These are phyloP conservation scores for Dittrichia graveolens DNA, from an alignment of 129 eudicot species.

Conservation along the genomic window DNA sequence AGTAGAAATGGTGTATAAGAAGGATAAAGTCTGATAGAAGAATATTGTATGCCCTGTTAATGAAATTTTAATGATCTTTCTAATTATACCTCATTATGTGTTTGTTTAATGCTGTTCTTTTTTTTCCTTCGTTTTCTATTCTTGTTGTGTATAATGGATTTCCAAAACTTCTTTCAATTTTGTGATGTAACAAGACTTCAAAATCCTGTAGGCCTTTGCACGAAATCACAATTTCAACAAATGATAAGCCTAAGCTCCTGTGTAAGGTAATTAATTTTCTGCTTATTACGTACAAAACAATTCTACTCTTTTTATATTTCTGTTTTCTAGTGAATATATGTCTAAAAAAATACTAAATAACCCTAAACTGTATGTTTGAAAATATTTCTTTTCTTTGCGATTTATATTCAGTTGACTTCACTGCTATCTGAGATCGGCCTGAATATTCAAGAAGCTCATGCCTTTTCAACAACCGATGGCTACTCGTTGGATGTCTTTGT, in stretches of 20 bases:
- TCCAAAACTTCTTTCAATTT: conserved; percentile 9
- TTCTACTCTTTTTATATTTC: conserved; percentile 14
- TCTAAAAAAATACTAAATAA: conserved; percentile 1
- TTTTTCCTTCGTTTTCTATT: neutral
- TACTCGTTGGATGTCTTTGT: conserved; percentile 95
- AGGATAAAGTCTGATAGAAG: neutral
- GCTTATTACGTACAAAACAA: conserved; percentile 13
- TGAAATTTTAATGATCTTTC: conserved; percentile 1
- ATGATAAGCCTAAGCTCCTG: conserved; percentile 91
- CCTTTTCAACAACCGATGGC: conserved; percentile 87
- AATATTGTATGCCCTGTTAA: neutral
- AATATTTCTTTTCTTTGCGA: conserved; percentile 3
- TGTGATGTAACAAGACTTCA: conserved; percentile 26
- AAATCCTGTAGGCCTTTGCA: conserved; percentile 68
- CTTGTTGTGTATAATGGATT: neutral
- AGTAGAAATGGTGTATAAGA: conserved; percentile 2
- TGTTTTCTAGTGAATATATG: neutral
- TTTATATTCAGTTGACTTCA: conserved; percentile 72
- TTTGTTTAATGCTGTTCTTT: conserved; percentile 18
- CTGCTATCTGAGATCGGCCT: conserved; percentile 89
- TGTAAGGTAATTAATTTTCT: conserved; percentile 54
- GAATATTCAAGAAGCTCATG: conserved; percentile 98
- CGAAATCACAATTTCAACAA: conserved; percentile 82
- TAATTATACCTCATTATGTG: neutral
- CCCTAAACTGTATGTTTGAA: conserved; percentile 4